Percentiles rank a stretch among this genome's conserved stretches.
Conservation (phyloP, 345 rosid species). For the Mallotus nudiflorus region DNA sequence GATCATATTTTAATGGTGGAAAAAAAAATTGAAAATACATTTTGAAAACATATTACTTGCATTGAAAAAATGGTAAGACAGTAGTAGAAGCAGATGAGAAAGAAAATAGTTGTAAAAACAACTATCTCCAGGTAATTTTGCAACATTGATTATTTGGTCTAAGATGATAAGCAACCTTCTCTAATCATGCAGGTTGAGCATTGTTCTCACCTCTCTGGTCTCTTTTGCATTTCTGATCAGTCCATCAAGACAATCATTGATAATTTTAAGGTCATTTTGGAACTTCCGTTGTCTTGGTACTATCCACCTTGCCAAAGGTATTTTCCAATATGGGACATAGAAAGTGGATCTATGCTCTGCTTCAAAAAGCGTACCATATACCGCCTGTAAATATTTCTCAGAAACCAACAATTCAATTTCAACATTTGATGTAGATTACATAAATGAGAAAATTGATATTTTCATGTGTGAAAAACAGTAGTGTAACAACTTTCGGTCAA, state of each 20-base stretch:
- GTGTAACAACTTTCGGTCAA: background rate
- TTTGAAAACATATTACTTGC: too few relatives aligned
- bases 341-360: slow-evolving; percentile 98
- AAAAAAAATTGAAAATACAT: too few relatives aligned
- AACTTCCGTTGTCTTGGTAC: slow-evolving; percentile 91
- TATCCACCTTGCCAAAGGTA: slow-evolving; percentile 87
- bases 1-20: too few relatives aligned
- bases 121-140: background rate
- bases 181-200: background rate
- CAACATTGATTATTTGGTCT: background rate
- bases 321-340: slow-evolving; percentile 92
- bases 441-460: background rate
- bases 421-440: background rate
- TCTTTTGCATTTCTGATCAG: slow-evolving; percentile 93
- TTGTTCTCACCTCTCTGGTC: slow-evolving; percentile 69
- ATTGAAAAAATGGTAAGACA: too few relatives aligned
- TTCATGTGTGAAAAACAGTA: background rate
- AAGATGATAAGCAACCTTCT: background rate
- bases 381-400: slow-evolving; percentile 55
- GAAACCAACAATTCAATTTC: background rate
- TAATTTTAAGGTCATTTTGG: slow-evolving; percentile 75
- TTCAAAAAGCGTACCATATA: slow-evolving; percentile 94
- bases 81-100: background rate
- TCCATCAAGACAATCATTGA: slow-evolving; percentile 91
- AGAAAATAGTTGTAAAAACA: background rate